Conservation (phyloP, 345 rosid species). For the Eucalyptus marginata region DNA sequence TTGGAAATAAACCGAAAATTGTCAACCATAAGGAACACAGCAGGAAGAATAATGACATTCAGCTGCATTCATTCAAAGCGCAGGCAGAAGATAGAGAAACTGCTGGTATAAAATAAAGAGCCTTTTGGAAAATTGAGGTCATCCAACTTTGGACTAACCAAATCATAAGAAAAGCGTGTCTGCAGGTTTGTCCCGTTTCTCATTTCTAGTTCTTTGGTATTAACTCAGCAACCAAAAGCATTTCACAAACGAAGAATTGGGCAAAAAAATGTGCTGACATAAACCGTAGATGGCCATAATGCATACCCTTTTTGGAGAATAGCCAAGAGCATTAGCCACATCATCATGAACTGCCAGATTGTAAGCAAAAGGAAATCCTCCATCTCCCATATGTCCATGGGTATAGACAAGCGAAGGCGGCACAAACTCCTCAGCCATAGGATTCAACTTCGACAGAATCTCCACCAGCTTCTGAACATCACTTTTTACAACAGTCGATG, state of each 20-base stretch:
- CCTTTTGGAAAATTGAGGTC: not conserved
- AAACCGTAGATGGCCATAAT: not conserved
- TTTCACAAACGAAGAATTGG: not conserved
- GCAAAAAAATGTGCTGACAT: not conserved
- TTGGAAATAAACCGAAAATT: not conserved
- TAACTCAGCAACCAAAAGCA: not conserved
- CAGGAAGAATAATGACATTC: not conserved
- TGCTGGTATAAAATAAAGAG: not conserved
- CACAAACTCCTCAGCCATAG: constrained; percentile 94
- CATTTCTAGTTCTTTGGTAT: not conserved
- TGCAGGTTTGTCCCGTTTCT: not conserved
- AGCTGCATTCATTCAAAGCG: not conserved
- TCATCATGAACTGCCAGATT: constrained; percentile 32
- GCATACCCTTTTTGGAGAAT: constrained; percentile 57
- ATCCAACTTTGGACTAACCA: not conserved
- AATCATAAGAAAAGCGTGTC: not conserved
- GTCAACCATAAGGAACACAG: not conserved
- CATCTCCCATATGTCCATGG: constrained; percentile 17
- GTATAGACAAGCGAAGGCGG: constrained; percentile 52
- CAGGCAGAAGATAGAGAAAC: not conserved
- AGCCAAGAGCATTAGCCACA: constrained; percentile 38
- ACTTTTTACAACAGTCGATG: constrained; percentile 2
- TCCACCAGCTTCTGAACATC: constrained; percentile 71
- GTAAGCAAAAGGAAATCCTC: constrained; percentile 51
- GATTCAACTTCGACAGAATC: constrained; percentile 80